phyloP scores from a whole-genome alignment of 73 alveolate species.

The Blepharisma stoltei region DNA sequence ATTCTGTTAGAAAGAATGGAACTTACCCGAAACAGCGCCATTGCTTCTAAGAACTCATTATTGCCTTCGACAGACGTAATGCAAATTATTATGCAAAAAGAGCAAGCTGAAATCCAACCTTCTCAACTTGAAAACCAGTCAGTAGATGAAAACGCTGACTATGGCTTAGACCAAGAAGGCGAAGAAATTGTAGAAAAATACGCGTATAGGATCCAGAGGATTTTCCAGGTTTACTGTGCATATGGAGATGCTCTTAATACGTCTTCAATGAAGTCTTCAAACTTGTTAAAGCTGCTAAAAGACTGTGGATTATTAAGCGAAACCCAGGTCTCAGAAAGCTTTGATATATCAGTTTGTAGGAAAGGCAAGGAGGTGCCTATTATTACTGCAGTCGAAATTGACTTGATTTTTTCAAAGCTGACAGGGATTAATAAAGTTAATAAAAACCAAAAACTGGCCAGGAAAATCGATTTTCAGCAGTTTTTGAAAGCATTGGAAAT shows the following conservation, averaged over 20 bases:
- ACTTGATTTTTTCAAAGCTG: slow-evolving; percentile 7
- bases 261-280: slow-evolving; percentile 49
- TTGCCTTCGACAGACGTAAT: not conserved
- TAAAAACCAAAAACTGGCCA: slow-evolving; percentile 14
- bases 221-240: slow-evolving; percentile 57
- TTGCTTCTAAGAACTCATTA: not conserved
- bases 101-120: not conserved
- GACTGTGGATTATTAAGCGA: slow-evolving; percentile 43
- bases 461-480: slow-evolving; percentile 47
- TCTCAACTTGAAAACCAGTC: not conserved
- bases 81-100: not conserved
- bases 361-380: not conserved
- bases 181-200: slow-evolving; percentile 31
- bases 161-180: slow-evolving; percentile 9
- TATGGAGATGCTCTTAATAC: slow-evolving; percentile 65
- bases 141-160: not conserved
- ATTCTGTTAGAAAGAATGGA: slow-evolving; percentile 68
- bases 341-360: not conserved
- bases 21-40: slow-evolving; percentile 41
- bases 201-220: slow-evolving; percentile 38
- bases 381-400: slow-evolving; percentile 18
- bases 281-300: slow-evolving; percentile 51
- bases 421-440: not conserved
- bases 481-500: slow-evolving; percentile 44
- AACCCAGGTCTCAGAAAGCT: not conserved